A percentile compares a stretch with the other conserved stretches of the same genome.
phyloP scores from a whole-genome alignment of 176 grass and related monocot species.

The Eremochloa ophiuroides region DNA sequence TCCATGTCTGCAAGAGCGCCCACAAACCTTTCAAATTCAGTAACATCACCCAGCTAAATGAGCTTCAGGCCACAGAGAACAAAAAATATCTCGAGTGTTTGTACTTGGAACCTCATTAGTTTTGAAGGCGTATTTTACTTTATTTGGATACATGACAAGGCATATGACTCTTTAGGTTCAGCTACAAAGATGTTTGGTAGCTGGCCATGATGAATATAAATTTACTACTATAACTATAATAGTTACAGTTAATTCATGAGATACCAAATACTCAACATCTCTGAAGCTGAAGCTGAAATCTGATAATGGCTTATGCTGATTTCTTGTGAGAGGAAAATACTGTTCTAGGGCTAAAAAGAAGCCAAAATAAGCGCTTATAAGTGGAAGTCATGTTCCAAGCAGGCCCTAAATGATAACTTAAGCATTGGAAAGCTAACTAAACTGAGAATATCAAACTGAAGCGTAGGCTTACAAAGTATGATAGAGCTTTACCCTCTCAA shows the following conservation, averaged over 20 bases:
- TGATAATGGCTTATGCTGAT: too few relatives aligned
- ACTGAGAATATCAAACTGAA: slow-evolving; percentile 1
- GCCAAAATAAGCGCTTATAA: too few relatives aligned
- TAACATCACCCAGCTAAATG: neutral
- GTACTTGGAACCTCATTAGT: neutral
- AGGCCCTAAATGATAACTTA: neutral
- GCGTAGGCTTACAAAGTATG: neutral
- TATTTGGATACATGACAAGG: neutral
- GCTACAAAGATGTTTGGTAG: neutral
- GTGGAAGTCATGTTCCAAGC: neutral
- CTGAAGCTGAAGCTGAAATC: too few relatives aligned
- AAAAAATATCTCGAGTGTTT: neutral
- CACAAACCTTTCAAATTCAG: slow-evolving; percentile 8
- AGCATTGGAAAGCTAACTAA: neutral
- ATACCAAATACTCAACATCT: neutral
- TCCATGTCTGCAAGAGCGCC: slow-evolving; percentile 58
- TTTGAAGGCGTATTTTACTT: neutral
- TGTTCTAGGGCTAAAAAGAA: too few relatives aligned
- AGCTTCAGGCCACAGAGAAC: neutral
- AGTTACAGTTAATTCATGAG: neutral
- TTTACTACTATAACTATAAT: neutral
- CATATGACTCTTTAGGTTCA: neutral
- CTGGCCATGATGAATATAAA: neutral
- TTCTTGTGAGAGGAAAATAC: too few relatives aligned
- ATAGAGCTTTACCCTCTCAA: slow-evolving; percentile 67